Conservation (phyloP, 768 basidiomycete genomes). For the Podaxis sp. region DNA sequence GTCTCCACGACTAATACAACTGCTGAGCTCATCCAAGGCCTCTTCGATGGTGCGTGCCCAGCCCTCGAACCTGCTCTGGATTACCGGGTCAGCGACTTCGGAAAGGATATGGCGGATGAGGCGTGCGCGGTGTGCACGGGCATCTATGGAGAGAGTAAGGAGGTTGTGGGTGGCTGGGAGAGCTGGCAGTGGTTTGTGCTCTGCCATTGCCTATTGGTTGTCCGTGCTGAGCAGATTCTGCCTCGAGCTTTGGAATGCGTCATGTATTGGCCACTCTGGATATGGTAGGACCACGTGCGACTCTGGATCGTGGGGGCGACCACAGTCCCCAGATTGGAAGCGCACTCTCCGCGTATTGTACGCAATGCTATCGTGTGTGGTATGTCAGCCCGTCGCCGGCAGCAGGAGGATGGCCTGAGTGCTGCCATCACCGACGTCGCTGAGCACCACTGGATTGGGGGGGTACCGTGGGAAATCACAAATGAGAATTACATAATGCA, state of each 20-base stretch:
- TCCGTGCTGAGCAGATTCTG: not conserved
- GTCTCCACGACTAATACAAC: slow-evolving; percentile 34
- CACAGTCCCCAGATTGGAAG: not conserved
- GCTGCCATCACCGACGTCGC: not conserved
- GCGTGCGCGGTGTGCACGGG: slow-evolving; percentile 37
- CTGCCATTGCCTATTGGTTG: slow-evolving; percentile 21
- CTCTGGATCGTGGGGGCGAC: not conserved
- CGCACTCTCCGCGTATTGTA: not conserved
- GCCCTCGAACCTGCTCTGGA: slow-evolving; percentile 30
- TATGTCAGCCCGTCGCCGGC: not conserved
- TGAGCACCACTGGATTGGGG: not conserved
- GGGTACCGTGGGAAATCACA: not conserved
- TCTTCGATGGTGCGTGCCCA: slow-evolving; percentile 48
- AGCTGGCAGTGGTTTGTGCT: slow-evolving; percentile 36
- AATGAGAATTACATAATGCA: not conserved
- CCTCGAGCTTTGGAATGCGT: not conserved
- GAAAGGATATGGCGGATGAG: slow-evolving; percentile 40
- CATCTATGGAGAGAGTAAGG: slow-evolving; percentile 34
- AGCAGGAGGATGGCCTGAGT: not conserved
- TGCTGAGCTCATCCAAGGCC: slow-evolving; percentile 45
- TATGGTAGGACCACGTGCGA: slow-evolving; percentile 8
- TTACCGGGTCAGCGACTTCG: slow-evolving; percentile 31
- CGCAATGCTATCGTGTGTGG: not conserved
- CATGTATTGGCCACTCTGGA: not conserved
- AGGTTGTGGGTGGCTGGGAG: slow-evolving; percentile 24